Evolutionary conservation across 805 yeast genomes (phyloP), one percentile per base, ranked within the genome.

Genomic region (Metschnikowia colocasiae): DNA sequence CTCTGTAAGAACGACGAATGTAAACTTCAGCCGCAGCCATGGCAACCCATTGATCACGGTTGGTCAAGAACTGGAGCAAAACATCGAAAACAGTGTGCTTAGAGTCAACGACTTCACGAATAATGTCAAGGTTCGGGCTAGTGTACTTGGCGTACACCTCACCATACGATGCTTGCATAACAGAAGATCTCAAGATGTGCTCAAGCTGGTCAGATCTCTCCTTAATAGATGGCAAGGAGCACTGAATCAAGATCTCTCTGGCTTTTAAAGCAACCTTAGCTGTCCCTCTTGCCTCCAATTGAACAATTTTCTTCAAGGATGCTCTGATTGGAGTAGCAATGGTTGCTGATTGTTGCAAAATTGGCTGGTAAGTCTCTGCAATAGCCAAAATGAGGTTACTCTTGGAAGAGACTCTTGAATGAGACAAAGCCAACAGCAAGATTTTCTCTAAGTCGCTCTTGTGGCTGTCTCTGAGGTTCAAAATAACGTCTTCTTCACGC

Each of bases 181-280:
- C 98, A 31, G 97, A 83, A 8, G 95, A 82, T 67, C 89, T 83
- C 68, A 94, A 78, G 59, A 94, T 94, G 67, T 92, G 97, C 73
- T 95, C 98, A 63, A 94, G 79, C 74, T 95, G 99, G 67, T 92
- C 97, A 27, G 96, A 85, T 74, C 98, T 83, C 71, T 94, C 99
- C 68, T 87, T 83, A 53, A 90, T 84, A 3, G 98, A 90, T 32
- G 99, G 99, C 71, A 94, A 77, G 26, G 98, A 89, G 66, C 97
- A 94, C 75, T 91, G 96, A 60, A 94, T 94, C 60, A 94, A 79
- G 50, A 95, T 86, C 71, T 95, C 99, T 65, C 98, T 83, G 1
- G 98, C 97, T 68, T 88, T 90, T 62, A 94, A 75, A 23, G 96
- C 88, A 43, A 92, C 97, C 75, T 91, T 92, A 25, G 96, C 92